Evolutionary conservation across 164 flowering plant species (phyloP), one percentile per base, ranked within the genome.

Genomic region (Magnolia sinica): DNA sequence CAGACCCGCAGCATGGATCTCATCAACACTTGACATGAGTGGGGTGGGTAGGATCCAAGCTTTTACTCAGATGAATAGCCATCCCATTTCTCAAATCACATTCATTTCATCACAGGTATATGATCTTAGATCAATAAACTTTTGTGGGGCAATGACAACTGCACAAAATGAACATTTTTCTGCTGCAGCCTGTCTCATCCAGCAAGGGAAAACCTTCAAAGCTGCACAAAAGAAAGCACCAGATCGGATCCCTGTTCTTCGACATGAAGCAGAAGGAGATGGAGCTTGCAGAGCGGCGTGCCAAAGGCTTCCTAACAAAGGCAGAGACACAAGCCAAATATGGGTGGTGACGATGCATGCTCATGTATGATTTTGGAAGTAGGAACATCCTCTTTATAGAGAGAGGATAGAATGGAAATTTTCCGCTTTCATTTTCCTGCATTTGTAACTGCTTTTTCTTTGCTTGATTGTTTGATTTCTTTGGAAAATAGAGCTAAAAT

Each of bases 211-310:
- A 93, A 79, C 97, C 96, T 58, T 68, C 98, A 50, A 96, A 96
- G 84, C 84, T 93, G 81, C 98, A 91, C 85, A 93, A 93, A 85
- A 90, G 99, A 87, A 96, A 94, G 87, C 99, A 96, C 86, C 99
- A 94, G 81, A 96, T 94, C 27, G 88, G 95, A 19, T 78, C 98
- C 9, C 80, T 96, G 51, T 92, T 75, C 85, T 90, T 71, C 71
- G 98, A 96, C 78, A 92, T 96, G 99, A 93, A 73, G 84, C 95
- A 91, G 83, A 95, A 89, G 80, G 98, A 96, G 89, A 85, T 76
- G 87, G 98, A 92, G 76, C 90, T 96, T 64, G 72, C 92, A 13
- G 99, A 96, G 82, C 82, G 98, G 55, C 94, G 98, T 19, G 70
- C 99, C 13, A 88, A 66, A 79, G 99, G 98, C 10, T 85, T 89